Conservation (phyloP, 2,329 filamentous ascomycete species). For the Cytospora schulzeri region DNA sequence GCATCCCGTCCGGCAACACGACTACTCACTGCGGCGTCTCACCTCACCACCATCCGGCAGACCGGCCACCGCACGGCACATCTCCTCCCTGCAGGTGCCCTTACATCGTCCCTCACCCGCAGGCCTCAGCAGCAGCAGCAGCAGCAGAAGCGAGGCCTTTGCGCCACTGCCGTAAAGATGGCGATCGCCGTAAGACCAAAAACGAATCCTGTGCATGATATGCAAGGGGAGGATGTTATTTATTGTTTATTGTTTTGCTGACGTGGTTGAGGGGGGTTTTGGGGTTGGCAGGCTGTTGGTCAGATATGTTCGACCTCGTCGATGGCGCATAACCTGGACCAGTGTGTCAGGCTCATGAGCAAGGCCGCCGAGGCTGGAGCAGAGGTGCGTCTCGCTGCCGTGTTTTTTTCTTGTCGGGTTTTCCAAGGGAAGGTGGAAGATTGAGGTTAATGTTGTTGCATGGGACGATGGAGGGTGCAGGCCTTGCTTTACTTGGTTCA, state of each 20-base stretch:
- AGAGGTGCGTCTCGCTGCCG: conserved; percentile 56
- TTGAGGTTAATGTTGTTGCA: too few relatives aligned
- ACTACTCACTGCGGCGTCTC: neutral
- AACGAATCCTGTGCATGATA: neutral
- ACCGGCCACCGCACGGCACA: neutral
- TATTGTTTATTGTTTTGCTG: neutral
- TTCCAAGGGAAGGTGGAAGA: too few relatives aligned
- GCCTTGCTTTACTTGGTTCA: neutral
- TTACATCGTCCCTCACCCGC: neutral
- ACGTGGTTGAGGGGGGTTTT: neutral
- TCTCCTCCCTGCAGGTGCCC: neutral
- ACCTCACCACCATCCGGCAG: neutral
- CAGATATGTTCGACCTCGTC: conserved; percentile 86
- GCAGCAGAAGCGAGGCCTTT: neutral
- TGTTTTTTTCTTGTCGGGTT: neutral
- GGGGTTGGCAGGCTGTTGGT: conserved; percentile 68
- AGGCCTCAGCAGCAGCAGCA: neutral
- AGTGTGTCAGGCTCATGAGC: conserved; percentile 71
- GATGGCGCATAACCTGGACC: conserved; percentile 75
- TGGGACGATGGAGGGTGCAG: too few relatives aligned
- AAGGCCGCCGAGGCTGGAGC: conserved; percentile 77
- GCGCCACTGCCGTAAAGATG: conserved; percentile 5
- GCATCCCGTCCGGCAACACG: neutral
- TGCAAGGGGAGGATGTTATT: neutral
- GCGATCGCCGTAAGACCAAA: conserved; percentile 15